Base-by-base conservation (phyloP, 1,284 basidiomycete species). In the Phellinidium pouzarii region DNA sequence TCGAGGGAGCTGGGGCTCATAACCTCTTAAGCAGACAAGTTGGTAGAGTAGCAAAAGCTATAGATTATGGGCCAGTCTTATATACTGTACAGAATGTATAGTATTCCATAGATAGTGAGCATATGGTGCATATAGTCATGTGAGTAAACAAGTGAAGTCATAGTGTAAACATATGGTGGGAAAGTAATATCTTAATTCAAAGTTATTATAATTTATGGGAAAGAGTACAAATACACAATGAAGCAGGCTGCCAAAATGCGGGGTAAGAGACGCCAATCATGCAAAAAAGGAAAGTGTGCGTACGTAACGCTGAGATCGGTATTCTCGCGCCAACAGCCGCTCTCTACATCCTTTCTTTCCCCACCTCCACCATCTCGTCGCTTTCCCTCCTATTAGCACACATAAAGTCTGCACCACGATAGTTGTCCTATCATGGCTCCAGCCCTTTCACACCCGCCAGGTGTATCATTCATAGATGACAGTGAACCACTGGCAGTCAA, bases 391-490 rank as follows among this genome's bases (percentile, higher is more conserved):
- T 42, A 4, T 40, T 11, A 17, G 2, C 37, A 11, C n/a, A 8
- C 11, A 9, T n/a, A 40, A 42, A 12, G 9, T 25, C 2, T 5
- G 23, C 4, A 23, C 20, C 17, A 48, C 36, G 12, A 31, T 19
- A 45, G 14, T 3, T 11, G 38, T 34, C 11, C 22, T 29, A 38
- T 29, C 8, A 55, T 55, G 53, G 49, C 53, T 26, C 53, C 53
- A 22, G 38, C 44, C 9, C 41, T 55, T 12, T 34, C 43, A 22
- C 53, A 55, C 29, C 53, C 53, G 17, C 49, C 48, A 11, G 74
- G 76, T 54, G 78, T 84, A 45, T 72, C 73, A 56, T 88, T 89
- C 62, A 65, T 83, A 60, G 87, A 87, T 59, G 84, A 89, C 31
- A 8, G 14, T 52, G 66, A 70, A 17, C 68, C 72, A 25, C 69